Evolutionary conservation across 306 rosid species (phyloP), one percentile per base, ranked within the genome.

Genomic region (Prunus kanzakura): DNA sequence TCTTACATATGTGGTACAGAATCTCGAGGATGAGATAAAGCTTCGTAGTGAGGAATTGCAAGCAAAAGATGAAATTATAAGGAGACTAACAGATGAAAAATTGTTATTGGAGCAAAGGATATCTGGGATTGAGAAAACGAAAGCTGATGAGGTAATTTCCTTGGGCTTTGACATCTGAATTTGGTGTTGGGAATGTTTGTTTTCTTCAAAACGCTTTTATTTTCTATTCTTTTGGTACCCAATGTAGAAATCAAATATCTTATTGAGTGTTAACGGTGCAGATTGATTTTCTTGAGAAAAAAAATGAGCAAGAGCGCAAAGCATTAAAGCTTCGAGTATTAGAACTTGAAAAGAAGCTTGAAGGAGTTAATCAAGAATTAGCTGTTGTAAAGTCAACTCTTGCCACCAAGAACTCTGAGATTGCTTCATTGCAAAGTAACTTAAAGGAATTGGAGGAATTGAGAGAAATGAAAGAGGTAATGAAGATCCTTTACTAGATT

Each of bases 401-500:
- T 64, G 79, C 88, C 9, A 81, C 22, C 51, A 91, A 79, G 83
- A 91, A 88, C 82, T 79, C 89, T 64, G 99, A 91, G 81, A 78
- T 95, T 85, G 84, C 79, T 69, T 62, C 76, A 27, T 69, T 89
- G 79, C 91, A 83, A 84, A 89, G 78, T 83, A 89, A 85, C 71
- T 80, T 91, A 38, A 87, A 80, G 86, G 99, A 95, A 84, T 81
- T 95, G 73, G 98, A 92, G 64, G 99, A 95, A 69, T 81, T 95
- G 81, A 87, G 97, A 85, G 99, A 95, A 86, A 89, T 92, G 98
- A 95, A 91, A 91, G 99, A 95, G 96, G 99, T 78, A 74, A 69
- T 83, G 27, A 69, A 81, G 27, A 69, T 71, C 35, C 27, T 63
- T 3, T 16, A 2, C 51, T 58, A 18, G 13, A 68, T 38, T 12